Conservation (phyloP, 2,329 filamentous ascomycete species). For the Trichoderma breve region DNA sequence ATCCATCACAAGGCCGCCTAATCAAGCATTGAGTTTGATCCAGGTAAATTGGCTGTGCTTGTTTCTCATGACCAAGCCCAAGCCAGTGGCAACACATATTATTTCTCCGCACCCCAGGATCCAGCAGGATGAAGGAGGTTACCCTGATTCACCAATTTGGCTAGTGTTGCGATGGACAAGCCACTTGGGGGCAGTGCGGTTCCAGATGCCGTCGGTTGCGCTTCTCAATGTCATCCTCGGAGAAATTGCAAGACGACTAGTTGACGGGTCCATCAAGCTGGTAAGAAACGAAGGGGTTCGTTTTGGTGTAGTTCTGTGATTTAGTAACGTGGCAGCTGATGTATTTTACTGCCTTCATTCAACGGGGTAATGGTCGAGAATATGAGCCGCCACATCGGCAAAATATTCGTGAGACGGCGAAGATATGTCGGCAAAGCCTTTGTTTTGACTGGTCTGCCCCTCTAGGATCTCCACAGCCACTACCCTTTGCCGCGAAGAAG, state of each 20-base stretch:
- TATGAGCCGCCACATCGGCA: slow-evolving; percentile 23
- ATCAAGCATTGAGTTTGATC: neutral
- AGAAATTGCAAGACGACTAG: neutral
- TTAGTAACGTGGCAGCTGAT: no score
- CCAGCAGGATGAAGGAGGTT: neutral
- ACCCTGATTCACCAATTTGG: neutral
- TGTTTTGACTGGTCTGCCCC: neutral
- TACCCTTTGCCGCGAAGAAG: slow-evolving; percentile 19
- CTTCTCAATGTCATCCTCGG: neutral
- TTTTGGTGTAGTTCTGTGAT: neutral
- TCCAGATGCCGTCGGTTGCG: neutral
- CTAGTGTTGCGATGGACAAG: neutral
- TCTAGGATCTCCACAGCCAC: slow-evolving; percentile 16
- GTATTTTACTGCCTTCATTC: neutral
- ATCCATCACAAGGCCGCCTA: neutral
- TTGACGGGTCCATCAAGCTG: neutral
- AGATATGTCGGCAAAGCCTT: slow-evolving; percentile 24
- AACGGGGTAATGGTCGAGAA: slow-evolving; percentile 17
- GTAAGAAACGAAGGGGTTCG: neutral
- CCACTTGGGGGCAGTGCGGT: neutral
- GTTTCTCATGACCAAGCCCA: neutral
- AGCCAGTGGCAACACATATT: neutral
- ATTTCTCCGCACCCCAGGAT: neutral
- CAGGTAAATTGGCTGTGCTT: neutral
- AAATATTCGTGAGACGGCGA: slow-evolving; percentile 23